A percentile compares a stretch with the other conserved stretches of the same genome.
Evolutionary conservation across 2,329 filamentous ascomycete species (phyloP).

Genomic region (Scedosporium minutisporum): DNA sequence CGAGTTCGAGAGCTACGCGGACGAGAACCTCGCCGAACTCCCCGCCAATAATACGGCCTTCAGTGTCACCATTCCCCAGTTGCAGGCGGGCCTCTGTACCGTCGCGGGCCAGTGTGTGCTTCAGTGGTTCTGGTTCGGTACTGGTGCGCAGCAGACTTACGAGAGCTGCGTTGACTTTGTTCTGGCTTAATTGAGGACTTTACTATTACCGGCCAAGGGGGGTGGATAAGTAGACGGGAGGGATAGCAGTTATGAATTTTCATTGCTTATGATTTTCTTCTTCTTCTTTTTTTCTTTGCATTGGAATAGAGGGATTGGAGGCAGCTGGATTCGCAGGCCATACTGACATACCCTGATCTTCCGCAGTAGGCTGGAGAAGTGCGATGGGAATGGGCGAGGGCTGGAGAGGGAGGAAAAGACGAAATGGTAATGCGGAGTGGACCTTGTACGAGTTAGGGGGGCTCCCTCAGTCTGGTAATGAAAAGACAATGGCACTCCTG

Average conservation of each 20-base stretch:
- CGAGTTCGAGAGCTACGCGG: slow-evolving; percentile 45
- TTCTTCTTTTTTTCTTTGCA: too few species aligned
- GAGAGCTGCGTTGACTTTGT: slow-evolving; percentile 28
- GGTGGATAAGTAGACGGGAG: too few species aligned
- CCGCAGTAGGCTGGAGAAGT: neutral
- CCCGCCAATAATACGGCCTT: slow-evolving; percentile 34
- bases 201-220: too few species aligned
- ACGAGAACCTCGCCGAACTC: slow-evolving; percentile 25
- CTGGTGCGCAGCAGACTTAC: slow-evolving; percentile 26
- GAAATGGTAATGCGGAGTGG: neutral
- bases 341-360: too few species aligned
- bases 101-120: slow-evolving; percentile 24
- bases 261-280: too few species aligned
- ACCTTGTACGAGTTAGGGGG: neutral
- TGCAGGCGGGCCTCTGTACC: slow-evolving; percentile 18
- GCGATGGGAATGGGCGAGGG: neutral
- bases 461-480: neutral
- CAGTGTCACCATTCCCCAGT: slow-evolving; percentile 26
- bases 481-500: neutral
- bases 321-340: too few species aligned
- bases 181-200: neutral
- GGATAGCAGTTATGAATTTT: too few species aligned
- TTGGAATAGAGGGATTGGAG: too few species aligned
- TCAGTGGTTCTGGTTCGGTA: slow-evolving; percentile 37
- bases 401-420: neutral